Conservation (phyloP, 768 basidiomycete genomes). For the Daedalea quercina region DNA sequence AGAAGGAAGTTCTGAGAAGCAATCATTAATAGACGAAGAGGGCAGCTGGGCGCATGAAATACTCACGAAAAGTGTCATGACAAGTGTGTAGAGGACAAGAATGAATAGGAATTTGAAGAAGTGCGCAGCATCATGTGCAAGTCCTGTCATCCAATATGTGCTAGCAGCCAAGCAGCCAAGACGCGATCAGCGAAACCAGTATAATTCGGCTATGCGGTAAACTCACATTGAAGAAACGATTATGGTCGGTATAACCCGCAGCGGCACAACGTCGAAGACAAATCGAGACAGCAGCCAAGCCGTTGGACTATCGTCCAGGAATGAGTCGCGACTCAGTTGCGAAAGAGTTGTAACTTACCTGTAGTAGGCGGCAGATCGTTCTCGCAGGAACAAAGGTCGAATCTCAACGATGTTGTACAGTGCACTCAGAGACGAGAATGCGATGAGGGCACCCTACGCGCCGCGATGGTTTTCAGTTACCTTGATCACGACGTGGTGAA, state of each 20-base stretch:
- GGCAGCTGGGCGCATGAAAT: neutral
- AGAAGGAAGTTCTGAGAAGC: conserved; percentile 79
- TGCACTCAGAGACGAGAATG: conserved; percentile 87
- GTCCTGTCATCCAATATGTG: conserved; percentile 95
- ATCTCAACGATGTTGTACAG: conserved; percentile 83
- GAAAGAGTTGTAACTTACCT: no score
- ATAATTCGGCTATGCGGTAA: neutral
- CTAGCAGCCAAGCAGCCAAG: conserved; percentile 28
- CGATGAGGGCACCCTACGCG: conserved; percentile 75
- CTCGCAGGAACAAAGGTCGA: conserved; percentile 83
- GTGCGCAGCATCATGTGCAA: conserved; percentile 65
- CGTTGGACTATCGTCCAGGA: no score
- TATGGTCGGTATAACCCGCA: conserved; percentile 86
- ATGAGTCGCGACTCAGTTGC: no score
- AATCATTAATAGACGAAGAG: neutral
- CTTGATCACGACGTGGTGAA: neutral
- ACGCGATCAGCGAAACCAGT: no score
- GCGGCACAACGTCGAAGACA: conserved; percentile 83
- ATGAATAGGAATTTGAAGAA: conserved; percentile 97
- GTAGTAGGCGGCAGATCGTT: conserved; percentile 81
- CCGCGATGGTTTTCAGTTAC: neutral
- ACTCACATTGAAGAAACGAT: conserved; percentile 78
- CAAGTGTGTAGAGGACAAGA: conserved; percentile 76
- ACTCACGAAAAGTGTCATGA: conserved; percentile 81
- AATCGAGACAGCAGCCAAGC: conserved; percentile 89